Percentiles rank a stretch among this genome's conserved stretches.
These are phyloP conservation scores for Pseudozyma hubeiensis DNA, from an alignment of 1,284 basidiomycete genomes.

Conservation along the genomic window DNA sequence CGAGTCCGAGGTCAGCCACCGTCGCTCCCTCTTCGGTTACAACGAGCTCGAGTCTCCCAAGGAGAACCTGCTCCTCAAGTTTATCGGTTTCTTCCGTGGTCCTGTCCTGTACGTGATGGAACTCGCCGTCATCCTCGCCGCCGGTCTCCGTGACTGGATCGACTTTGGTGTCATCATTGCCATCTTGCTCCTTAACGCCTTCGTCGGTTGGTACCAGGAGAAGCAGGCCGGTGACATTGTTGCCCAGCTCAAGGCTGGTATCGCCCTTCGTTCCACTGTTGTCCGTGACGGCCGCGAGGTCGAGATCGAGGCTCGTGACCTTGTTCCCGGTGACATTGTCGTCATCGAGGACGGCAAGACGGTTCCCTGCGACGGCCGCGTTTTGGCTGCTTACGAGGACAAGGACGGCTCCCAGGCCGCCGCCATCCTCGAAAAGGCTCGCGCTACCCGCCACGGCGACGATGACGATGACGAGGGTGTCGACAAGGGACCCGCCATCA, in stretches of 20 bases:
- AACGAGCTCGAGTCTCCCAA: constrained; percentile 69
- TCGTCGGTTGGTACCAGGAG: constrained; percentile 75
- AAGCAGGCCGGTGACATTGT: constrained; percentile 73
- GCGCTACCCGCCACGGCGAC: constrained; percentile 59
- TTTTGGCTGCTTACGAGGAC: constrained; percentile 71
- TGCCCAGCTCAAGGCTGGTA: constrained; percentile 74
- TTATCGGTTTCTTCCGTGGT: constrained; percentile 70
- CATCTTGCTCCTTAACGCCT: constrained; percentile 71
- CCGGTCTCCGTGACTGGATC: constrained; percentile 70
- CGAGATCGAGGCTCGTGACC: constrained; percentile 73
- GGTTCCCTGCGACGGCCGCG: constrained; percentile 73
- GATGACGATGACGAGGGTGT: constrained; percentile 69
- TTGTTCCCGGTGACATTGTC: constrained; percentile 74
- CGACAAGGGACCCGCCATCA: constrained; percentile 72
- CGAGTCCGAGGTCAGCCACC: constrained; percentile 69
- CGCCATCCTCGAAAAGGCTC: constrained; percentile 65
- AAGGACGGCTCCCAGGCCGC: constrained; percentile 66
- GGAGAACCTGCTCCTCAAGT: constrained; percentile 72
- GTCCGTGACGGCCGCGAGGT: constrained; percentile 71
- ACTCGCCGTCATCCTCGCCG: constrained; percentile 69
- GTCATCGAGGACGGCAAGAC: constrained; percentile 72
- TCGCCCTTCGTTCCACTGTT: constrained; percentile 72
- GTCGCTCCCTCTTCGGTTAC: constrained; percentile 67
- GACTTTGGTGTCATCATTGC: constrained; percentile 74
- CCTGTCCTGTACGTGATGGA: constrained; percentile 70